Percentiles rank a stretch among this genome's conserved stretches.
phyloP scores from a whole-genome alignment of 345 rosid species.

The Populus davidiana region DNA sequence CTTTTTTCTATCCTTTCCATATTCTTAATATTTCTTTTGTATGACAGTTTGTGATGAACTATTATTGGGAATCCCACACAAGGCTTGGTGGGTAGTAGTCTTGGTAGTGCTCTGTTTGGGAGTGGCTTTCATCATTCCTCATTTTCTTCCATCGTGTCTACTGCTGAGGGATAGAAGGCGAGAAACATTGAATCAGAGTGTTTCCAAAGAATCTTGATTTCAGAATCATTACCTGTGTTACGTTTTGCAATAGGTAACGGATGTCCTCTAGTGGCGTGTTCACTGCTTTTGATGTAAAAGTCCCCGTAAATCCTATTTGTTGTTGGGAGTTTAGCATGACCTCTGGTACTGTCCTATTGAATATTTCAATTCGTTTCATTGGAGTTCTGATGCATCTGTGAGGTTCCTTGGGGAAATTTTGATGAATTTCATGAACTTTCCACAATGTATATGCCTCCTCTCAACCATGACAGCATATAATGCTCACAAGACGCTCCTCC shows the following conservation, averaged over 20 bases:
- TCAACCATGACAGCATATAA: not conserved
- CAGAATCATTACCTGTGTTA: not conserved
- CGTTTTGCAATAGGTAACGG: not conserved
- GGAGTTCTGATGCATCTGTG: not conserved
- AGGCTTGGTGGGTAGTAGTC: constrained; percentile 65
- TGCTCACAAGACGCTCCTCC: too few species aligned
- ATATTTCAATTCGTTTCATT: not conserved
- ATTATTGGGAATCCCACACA: constrained; percentile 60
- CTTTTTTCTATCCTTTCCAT: not conserved
- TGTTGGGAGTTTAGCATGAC: not conserved
- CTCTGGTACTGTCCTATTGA: not conserved
- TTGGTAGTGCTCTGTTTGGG: constrained; percentile 58
- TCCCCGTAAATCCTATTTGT: not conserved
- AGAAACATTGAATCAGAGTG: constrained; percentile 3
- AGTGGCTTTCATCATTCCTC: constrained; percentile 48
- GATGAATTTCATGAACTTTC: not conserved
- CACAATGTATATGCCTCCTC: not conserved
- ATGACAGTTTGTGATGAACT: constrained; percentile 78
- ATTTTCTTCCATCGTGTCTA: constrained; percentile 51
- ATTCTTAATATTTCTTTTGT: not conserved
- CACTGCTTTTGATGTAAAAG: too few species aligned
- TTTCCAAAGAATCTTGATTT: constrained; percentile 42
- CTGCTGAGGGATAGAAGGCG: constrained; percentile 28
- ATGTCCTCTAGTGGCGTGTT: too few species aligned
- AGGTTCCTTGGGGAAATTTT: too few species aligned